phyloP scores from a whole-genome alignment of 2,329 filamentous ascomycete genomes.

The Epicoccum sorghinum region DNA sequence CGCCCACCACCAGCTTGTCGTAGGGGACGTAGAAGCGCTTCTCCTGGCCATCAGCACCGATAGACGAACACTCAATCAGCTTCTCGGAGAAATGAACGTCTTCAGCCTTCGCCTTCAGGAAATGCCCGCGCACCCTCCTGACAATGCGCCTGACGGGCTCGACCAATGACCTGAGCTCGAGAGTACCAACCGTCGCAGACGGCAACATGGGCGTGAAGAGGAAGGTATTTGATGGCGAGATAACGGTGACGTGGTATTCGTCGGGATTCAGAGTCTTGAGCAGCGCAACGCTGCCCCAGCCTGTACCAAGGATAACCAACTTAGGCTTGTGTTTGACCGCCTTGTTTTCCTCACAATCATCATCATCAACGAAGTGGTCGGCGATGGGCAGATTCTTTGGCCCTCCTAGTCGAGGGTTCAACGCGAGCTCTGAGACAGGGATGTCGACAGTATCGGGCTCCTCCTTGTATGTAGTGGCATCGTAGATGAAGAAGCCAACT shows the following conservation, averaged over 20 bases:
- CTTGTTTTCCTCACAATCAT: slow-evolving; percentile 74
- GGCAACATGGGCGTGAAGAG: slow-evolving; percentile 98
- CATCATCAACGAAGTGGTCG: slow-evolving; percentile 85
- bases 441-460: slow-evolving; percentile 71
- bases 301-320: slow-evolving; percentile 89
- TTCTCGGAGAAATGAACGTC: slow-evolving; percentile 92
- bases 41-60: slow-evolving; percentile 72
- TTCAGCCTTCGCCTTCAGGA: slow-evolving; percentile 83
- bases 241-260: slow-evolving; percentile 93
- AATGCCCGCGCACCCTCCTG: slow-evolving; percentile 79
- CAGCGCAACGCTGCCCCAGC: slow-evolving; percentile 92
- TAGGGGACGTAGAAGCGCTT: slow-evolving; percentile 92
- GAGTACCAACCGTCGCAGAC: slow-evolving; percentile 92
- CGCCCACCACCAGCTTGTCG: slow-evolving; percentile 91
- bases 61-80: slow-evolving; percentile 82
- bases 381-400: slow-evolving; percentile 95
- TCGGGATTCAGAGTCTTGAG: slow-evolving; percentile 88
- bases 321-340: slow-evolving; percentile 85
- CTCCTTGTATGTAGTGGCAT: slow-evolving; percentile 87
- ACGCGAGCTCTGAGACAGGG: slow-evolving; percentile 80
- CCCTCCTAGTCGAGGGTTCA: slow-evolving; percentile 81
- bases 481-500: slow-evolving; percentile 88
- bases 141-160: slow-evolving; percentile 91
- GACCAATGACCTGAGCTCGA: slow-evolving; percentile 88
- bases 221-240: slow-evolving; percentile 96